These are phyloP conservation scores for Lyophyllum semitale DNA, from an alignment of 768 basidiomycete species.

Conservation along the genomic window DNA sequence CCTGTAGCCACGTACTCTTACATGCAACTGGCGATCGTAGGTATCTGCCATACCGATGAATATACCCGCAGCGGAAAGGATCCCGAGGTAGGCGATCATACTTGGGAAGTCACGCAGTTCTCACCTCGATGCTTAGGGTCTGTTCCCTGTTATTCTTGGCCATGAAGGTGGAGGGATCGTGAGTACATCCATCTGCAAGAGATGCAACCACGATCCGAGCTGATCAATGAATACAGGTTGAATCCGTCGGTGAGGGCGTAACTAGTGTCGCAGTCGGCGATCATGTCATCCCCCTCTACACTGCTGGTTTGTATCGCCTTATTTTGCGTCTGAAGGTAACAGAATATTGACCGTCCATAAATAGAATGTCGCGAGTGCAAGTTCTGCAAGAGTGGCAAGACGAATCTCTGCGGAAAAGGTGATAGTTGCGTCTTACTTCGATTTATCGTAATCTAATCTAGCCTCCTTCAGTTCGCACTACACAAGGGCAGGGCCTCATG, in stretches of 20 bases:
- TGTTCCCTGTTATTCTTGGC: conserved; percentile 92
- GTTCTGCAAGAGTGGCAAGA: conserved; percentile 98
- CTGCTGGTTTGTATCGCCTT: conserved; percentile 64
- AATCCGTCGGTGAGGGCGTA: conserved; percentile 97
- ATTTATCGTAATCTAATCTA: neutral
- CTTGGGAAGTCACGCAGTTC: neutral
- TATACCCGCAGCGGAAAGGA: conserved; percentile 97
- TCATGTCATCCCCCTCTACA: conserved; percentile 97
- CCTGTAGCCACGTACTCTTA: conserved; percentile 1
- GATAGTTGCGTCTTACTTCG: conserved; percentile 1
- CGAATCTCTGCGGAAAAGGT: conserved; percentile 97
- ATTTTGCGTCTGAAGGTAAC: neutral
- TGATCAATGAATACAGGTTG: conserved; percentile 59
- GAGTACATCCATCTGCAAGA: conserved; percentile 30
- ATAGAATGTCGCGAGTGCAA: conserved; percentile 95
- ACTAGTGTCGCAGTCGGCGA: conserved; percentile 77
- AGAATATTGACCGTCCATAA: conserved; percentile 1
- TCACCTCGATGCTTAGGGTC: conserved; percentile 50
- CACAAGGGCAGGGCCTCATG: conserved; percentile 95
- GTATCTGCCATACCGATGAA: conserved; percentile 97
- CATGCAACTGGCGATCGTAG: conserved; percentile 33
- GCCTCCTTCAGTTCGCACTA: conserved; percentile 69
- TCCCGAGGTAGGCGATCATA: conserved; percentile 64
- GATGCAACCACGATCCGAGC: neutral
- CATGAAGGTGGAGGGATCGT: conserved; percentile 94